Percentiles rank a stretch among this genome's conserved stretches.
Conservation (phyloP, 2,329 filamentous ascomycete genomes). For the Whalleya microplaca region DNA sequence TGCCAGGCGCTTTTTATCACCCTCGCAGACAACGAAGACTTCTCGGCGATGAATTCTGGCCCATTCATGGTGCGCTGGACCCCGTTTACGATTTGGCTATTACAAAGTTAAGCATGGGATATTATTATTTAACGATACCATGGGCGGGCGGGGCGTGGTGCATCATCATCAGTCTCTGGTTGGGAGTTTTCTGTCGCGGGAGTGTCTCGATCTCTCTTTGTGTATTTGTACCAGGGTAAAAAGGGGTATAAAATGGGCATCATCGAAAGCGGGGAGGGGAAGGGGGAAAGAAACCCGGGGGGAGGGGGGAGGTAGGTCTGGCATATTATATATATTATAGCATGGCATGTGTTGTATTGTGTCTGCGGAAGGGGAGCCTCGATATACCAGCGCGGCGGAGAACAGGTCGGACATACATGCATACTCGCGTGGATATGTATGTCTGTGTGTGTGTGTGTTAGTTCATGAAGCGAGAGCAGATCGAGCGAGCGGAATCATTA, state of each 20-base stretch:
- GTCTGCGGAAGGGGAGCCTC: no score
- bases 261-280: no score
- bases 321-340: conserved; percentile 37
- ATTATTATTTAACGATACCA: conserved; percentile 19
- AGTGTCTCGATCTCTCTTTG: conserved; percentile 28
- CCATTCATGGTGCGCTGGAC: conserved; percentile 8
- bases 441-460: no score
- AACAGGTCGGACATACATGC: no score
- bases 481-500: no score
- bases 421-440: conserved; percentile 31
- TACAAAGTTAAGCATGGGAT: conserved; percentile 14
- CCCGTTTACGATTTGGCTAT: conserved; percentile 19
- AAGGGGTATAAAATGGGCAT: conserved; percentile 15
- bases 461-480: no score
- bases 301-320: no score
- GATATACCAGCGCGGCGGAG: conserved; percentile 27
- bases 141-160: conserved; percentile 12
- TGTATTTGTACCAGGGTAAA: conserved; percentile 26
- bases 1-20: no score
- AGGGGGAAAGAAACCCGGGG: conserved; percentile 25
- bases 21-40: neutral
- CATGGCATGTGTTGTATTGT: conserved; percentile 35
- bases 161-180: conserved; percentile 18
- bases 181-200: conserved; percentile 13
- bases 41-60: conserved; percentile 7